Evolutionary conservation across 1,284 basidiomycete species (phyloP).

Genomic region (Irpex sp.): DNA sequence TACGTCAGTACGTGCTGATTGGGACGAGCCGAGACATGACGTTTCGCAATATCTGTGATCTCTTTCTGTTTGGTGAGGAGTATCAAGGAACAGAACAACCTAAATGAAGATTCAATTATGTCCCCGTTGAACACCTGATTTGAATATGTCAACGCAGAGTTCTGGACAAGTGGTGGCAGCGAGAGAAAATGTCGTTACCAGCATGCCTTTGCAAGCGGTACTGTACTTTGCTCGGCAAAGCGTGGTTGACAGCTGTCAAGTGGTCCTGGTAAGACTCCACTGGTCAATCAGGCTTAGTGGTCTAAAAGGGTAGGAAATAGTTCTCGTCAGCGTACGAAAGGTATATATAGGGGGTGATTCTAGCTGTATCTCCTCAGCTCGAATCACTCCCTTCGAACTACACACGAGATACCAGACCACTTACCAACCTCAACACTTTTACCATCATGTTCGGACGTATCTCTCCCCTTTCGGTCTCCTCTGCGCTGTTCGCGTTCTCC

Average conservation of each 20-base stretch:
- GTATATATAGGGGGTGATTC: neutral
- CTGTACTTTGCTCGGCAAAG: neutral
- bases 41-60: neutral
- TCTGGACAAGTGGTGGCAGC: neutral
- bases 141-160: neutral
- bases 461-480: slow-evolving; percentile 11
- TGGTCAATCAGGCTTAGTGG: neutral
- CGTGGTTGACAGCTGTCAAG: neutral
- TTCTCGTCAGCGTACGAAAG: neutral
- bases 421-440: neutral
- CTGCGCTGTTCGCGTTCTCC: slow-evolving; percentile 15
- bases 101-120: neutral
- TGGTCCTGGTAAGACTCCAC: neutral
- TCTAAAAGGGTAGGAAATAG: neutral
- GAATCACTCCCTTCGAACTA: neutral
- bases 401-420: neutral
- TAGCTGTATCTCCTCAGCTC: neutral
- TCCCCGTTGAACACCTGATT: neutral
- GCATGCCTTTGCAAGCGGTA: neutral
- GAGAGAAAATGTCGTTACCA: neutral
- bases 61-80: neutral
- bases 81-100: neutral
- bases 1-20: neutral
- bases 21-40: too few relatives aligned
- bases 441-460: slow-evolving; percentile 17